Evolutionary conservation across 2,329 filamentous ascomycete genomes (phyloP), one percentile per base, ranked within the genome.

Genomic region (Cladophialophora exuberans): DNA sequence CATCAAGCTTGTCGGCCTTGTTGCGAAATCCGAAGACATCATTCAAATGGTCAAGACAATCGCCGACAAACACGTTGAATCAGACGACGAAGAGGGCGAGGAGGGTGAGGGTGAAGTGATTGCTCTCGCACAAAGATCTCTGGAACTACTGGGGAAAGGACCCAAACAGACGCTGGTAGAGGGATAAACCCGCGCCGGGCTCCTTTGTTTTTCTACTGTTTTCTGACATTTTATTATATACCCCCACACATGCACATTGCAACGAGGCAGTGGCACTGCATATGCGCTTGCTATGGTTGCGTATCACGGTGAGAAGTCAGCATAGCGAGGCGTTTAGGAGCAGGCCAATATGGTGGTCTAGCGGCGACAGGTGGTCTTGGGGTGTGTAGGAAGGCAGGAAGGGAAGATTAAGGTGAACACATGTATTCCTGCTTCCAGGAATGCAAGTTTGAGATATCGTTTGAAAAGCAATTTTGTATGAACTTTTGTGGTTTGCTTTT

Each of bases 51-150:
- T 97, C 60, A 90, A 89, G 71, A 84, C 84, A 61, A 97, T 99
- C 68, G 89, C 91, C 17, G 92, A 95, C 69, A 90, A 89, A 68
- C 90, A 88, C 64, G 82, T 96, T 60, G 91, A 96, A 66, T 88
- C 89, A 0, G 91, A 96, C 56, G 88, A 91, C 62, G 90, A 92
- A 64, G 87, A 87, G 60, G 89, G 88, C 43, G 91, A 96, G 65
- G 91, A 96, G 56, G 92, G 94, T 41, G 92, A 97, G 71, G 89
- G 88, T 54, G 93, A 97, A 71, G 92, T 97, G 39, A 89, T 97
- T 61, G 91, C 86, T 63, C 83, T 99, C 64, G 93, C 94, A 20
- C 88, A 93, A 67, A 84, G 91, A 65, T 97, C 91, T 70, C 80
- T 97, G 35, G 93, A 97, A 72, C 81, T 96, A 3, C 76, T 96